Percentiles rank a stretch among this genome's conserved stretches.
Evolutionary conservation across 495 filamentous ascomycete species (phyloP).

Genomic region (Penicillium cataractarum): DNA sequence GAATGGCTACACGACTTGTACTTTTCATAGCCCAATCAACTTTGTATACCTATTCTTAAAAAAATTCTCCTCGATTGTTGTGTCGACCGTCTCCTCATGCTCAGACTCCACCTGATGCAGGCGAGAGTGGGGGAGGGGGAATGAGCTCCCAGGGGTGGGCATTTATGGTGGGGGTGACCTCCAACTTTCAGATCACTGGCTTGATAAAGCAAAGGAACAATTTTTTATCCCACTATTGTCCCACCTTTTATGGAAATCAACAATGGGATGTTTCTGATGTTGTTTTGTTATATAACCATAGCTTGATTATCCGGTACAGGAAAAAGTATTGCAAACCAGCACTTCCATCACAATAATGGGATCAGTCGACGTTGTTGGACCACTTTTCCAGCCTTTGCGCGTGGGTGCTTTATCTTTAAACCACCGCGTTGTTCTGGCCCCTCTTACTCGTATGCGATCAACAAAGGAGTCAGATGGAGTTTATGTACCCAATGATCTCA

Average conservation of each 20-base stretch:
- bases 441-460: constrained; percentile 56
- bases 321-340: background rate
- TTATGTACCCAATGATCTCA: constrained; percentile 42
- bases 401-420: constrained; percentile 49
- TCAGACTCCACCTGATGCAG: background rate
- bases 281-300: constrained; percentile 9
- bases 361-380: constrained; percentile 29
- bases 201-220: background rate
- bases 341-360: constrained; percentile 30
- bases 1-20: too few species aligned
- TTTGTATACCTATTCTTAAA: too few species aligned
- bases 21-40: too few species aligned
- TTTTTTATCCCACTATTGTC: constrained; percentile 21
- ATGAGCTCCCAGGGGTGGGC: background rate
- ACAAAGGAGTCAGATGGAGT: constrained; percentile 42
- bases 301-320: background rate
- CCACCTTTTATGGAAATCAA: constrained; percentile 16
- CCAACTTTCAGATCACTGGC: background rate
- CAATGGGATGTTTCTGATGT: constrained; percentile 2
- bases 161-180: constrained; percentile 17
- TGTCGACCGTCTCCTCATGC: background rate
- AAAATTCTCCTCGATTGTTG: too few species aligned
- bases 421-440: constrained; percentile 57
- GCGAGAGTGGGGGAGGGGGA: constrained; percentile 11
- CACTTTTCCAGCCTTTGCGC: constrained; percentile 57